Evolutionary conservation across 371 early-diverging fungal genomes (phyloP), one percentile per base, ranked within the genome.

Genomic region (Haplosporangium sp.): DNA sequence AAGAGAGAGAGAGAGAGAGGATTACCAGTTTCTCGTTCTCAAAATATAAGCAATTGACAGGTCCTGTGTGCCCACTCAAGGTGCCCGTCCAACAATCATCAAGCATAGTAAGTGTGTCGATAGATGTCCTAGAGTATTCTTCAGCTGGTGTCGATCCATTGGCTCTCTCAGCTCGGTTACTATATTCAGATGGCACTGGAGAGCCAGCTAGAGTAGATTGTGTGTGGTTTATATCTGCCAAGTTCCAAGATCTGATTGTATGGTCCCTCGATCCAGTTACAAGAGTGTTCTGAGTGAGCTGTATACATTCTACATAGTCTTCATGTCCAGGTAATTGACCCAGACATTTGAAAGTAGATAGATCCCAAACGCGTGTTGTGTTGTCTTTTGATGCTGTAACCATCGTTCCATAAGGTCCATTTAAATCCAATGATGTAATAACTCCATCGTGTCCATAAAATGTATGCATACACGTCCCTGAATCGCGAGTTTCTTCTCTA

Each of bases 231-330:
- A 89, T 88, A 53, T 87, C 86, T 13, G 90, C 82, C 20, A 95
- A 77, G 69, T 96, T 92, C 97, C 97, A 97, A 63, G 92, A 90
- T 48, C 92, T 88, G 60, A 96, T 91, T 9, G 94, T 89, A 52
- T 89, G 84, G 72, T 97, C 96, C 56, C 92, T 91, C 3, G 95
- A 90, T 13, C 94, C 95, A 8, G 95, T 94, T 67, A 95, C 84
- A 20, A 96, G 85, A 15, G 85, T 89, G 63, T 89, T 85, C 19
- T 88, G 88, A 42, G 72, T 70, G 19, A 94, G 83, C 67, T 94
- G 96, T 34, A 95, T 86, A 52, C 93, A 87, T 42, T 93, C 88
- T 15, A 93, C 88, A 34, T 85, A 73, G 34, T 88, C 91, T 40
- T 85, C 68, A 68, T 92, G 93, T 1, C 90, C 92, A 44, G 86